These are phyloP conservation scores for Hemisphaericaspora xylanilytica DNA, from an alignment of 1,139 yeast species.

Conservation along the genomic window DNA sequence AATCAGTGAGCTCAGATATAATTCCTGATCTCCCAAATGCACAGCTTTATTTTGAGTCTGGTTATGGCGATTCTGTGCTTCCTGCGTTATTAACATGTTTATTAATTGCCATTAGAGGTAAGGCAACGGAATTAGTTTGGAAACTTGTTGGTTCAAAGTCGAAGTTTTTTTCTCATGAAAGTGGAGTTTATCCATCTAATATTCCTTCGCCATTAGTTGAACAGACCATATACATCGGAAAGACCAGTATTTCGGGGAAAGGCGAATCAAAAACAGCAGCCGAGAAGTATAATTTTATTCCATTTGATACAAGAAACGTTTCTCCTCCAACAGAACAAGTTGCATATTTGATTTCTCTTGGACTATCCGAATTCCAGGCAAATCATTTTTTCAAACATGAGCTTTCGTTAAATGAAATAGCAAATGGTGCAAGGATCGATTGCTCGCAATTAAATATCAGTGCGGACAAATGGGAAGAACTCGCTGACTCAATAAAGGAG, in stretches of 20 bases:
- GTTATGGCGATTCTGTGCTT: slow-evolving; percentile 22
- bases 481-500: slow-evolving; percentile 12
- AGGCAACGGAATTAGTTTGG: slow-evolving; percentile 36
- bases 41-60: slow-evolving; percentile 25
- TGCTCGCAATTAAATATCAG: slow-evolving; percentile 24
- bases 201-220: slow-evolving; percentile 32
- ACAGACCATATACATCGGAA: slow-evolving; percentile 34
- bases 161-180: slow-evolving; percentile 9
- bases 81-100: slow-evolving; percentile 27
- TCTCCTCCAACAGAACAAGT: slow-evolving; percentile 52
- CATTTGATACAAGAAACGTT: slow-evolving; percentile 47
- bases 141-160: slow-evolving; percentile 26
- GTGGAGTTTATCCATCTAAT: slow-evolving; percentile 15
- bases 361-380: slow-evolving; percentile 42
- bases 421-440: slow-evolving; percentile 23
- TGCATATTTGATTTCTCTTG: slow-evolving; percentile 45
- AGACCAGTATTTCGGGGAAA: slow-evolving; percentile 27
- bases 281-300: slow-evolving; percentile 28
- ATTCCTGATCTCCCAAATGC: slow-evolving; percentile 25
- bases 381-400: slow-evolving; percentile 34
- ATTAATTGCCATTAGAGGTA: slow-evolving; percentile 38
- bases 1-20: slow-evolving; percentile 29
- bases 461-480: slow-evolving; percentile 23
- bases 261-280: slow-evolving; percentile 24
- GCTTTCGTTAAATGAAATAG: slow-evolving; percentile 19